Evolutionary conservation across 2,329 filamentous ascomycete species (phyloP), one percentile per base, ranked within the genome.

Genomic region (Penicillium thymicola): DNA sequence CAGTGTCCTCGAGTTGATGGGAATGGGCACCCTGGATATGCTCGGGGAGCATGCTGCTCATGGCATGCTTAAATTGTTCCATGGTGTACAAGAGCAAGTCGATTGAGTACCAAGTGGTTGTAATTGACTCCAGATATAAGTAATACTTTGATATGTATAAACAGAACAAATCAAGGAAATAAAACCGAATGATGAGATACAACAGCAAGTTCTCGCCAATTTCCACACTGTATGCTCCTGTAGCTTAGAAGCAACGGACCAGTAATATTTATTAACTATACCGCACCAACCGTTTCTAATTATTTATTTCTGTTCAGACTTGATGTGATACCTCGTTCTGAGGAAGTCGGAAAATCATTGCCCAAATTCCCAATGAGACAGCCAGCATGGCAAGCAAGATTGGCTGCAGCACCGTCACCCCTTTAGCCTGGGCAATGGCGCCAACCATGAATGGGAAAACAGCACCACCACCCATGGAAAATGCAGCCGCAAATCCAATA

Each of bases 401-500:
- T 2, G 83, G 83, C 70, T 85, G 83, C 60, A 85, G 65, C 1
- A 84, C 81, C 63, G 79, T 70, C 14, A 85, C 82, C 11, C 83
- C 83, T 56, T 77, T 79, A 0, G 75, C 74, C 63, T 85, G 79
- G 2, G 73, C 74, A 55, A 76, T 74, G 16, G 72, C 72, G 28
- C 73, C 75, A 30, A 75, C 72, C 13, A 70, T 67, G 55, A 75
- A 76, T 4, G 74, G 75, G 32, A 76, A 68, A 3, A 73, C 64
- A 5, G 66, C 68, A 2, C 85, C 88, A 0, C 90, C 89, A 2
- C 81, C 82, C 0, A 88, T 87, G 1, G 89, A 90, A 66, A 92
- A 83, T 0, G 89, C 89, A 1, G 88, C 85, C 0, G 87, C 86
- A 66, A 93, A 92, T 0, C 89, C 89, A 59, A 93, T 89, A 2